Percentiles rank a stretch among this genome's conserved stretches.
Evolutionary conservation across 73 alveolate genomes (phyloP).

Genomic region (Symbiodinium natans): DNA sequence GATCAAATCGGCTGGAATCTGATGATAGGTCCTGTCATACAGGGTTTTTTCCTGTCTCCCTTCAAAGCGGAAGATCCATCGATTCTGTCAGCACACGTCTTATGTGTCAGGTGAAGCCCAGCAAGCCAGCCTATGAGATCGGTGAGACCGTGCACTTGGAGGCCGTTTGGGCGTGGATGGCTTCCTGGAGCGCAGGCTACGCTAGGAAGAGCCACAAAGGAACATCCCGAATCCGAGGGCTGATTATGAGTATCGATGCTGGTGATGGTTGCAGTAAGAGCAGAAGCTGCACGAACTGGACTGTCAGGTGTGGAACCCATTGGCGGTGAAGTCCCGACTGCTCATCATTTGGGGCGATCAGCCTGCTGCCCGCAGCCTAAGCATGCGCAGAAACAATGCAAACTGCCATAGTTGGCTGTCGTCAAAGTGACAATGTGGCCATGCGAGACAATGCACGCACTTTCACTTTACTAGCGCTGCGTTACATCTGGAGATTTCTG

Average conservation of each 20-base stretch:
- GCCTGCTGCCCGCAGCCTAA: slow-evolving; percentile 12
- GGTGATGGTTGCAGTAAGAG: no score
- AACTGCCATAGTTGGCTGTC: background rate
- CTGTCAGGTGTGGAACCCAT: slow-evolving; percentile 45
- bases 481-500: background rate
- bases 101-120: background rate
- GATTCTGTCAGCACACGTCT: no score
- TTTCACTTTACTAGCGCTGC: background rate
- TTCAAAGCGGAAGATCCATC: no score
- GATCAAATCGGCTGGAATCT: no score
- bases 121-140: background rate
- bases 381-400: background rate
- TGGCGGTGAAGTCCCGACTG: slow-evolving; percentile 15
- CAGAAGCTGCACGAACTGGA: no score
- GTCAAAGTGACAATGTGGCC: background rate
- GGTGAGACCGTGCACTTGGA: background rate
- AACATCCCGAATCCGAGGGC: no score
- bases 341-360: slow-evolving; percentile 42
- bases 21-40: no score
- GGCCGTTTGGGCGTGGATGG: no score
- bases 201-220: no score
- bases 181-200: no score
- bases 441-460: background rate
- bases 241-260: no score
- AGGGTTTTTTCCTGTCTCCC: no score